Conservation (phyloP, 495 filamentous ascomycete genomes). For the Alectoria sarmentosa region DNA sequence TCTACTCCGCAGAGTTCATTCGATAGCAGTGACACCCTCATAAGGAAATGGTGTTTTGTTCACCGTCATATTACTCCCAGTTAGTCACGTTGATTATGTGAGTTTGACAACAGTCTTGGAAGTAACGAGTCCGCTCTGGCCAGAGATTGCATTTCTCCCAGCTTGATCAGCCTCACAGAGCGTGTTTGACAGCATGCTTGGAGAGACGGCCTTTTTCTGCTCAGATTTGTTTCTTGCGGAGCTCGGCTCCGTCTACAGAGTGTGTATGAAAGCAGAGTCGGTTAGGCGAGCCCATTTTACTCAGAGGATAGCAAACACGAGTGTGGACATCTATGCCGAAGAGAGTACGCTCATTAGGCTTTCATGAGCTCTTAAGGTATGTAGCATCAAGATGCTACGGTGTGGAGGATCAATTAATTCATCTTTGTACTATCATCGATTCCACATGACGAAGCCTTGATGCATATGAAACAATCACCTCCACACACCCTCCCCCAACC, state of each 20-base stretch:
- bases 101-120: neutral
- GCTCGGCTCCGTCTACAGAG: neutral
- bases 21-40: too few species aligned
- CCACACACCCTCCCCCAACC: conserved; percentile 16
- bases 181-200: too few species aligned
- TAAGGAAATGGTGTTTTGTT: too few species aligned
- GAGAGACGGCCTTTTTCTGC: neutral
- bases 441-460: neutral
- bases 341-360: neutral
- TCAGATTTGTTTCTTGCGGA: neutral
- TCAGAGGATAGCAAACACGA: neutral
- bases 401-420: too few species aligned
- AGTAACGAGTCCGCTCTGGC: neutral
- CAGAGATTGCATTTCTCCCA: too few species aligned
- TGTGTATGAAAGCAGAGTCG: neutral
- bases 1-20: too few species aligned
- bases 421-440: too few species aligned
- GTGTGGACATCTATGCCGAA: neutral
- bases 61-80: too few species aligned
- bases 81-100: too few species aligned
- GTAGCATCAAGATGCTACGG: too few species aligned
- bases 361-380: neutral
- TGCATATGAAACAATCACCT: neutral
- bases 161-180: too few species aligned
- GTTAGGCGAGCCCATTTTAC: neutral